Base-by-base conservation (phyloP, 768 basidiomycete genomes). In the Psilocybe subaeruginosa region DNA sequence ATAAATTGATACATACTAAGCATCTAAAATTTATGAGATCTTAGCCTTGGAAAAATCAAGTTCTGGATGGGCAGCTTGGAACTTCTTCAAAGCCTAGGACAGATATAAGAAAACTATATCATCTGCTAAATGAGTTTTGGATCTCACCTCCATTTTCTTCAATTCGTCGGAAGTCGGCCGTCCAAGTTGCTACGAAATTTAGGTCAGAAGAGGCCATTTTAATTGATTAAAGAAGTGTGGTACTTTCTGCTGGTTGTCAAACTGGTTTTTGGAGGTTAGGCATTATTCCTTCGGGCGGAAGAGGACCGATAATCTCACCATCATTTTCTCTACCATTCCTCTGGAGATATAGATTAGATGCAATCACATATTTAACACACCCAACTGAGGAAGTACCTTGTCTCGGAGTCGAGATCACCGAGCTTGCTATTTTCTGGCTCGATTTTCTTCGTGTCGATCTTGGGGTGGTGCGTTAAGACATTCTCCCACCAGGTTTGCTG, bases 301-400 rank as follows among this genome's bases (percentile, higher is more conserved):
- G 8, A 41, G 55, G 19, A 48, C 17, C 43, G 53, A 41, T 50
- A 23, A 31, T 49, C 52, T 67, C 77, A 97, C 97, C 97, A 99
- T 99, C 97, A 99, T 99, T 81, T 99, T 99, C 76, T 99, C 97
- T 3, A 99, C 97, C 92, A 99, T 92, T 2, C 92, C 95, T 66
- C 97, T 93, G 69, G 2, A 66, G 51, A 41, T 41, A 56, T 57
- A 64, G 54, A 59, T 55, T 17, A 41, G 30, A 19, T 27, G 19
- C 33, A 46, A 29, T 29, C 19, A 30, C 17, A 45, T 41, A 4
- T 41, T 43, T 16, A 19, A 31, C 16, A 31, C 4, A 33, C 5
- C 41, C n/a, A 12, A 16, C 11, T 8, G 3, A 57, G 4, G 6
- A 49, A 76, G 35, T 66, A 90, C 93, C 93, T 87, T 0, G 97